Evolutionary conservation across 2,329 filamentous ascomycete species (phyloP), one percentile per base, ranked within the genome.

Genomic region (Diatrype stigma): DNA sequence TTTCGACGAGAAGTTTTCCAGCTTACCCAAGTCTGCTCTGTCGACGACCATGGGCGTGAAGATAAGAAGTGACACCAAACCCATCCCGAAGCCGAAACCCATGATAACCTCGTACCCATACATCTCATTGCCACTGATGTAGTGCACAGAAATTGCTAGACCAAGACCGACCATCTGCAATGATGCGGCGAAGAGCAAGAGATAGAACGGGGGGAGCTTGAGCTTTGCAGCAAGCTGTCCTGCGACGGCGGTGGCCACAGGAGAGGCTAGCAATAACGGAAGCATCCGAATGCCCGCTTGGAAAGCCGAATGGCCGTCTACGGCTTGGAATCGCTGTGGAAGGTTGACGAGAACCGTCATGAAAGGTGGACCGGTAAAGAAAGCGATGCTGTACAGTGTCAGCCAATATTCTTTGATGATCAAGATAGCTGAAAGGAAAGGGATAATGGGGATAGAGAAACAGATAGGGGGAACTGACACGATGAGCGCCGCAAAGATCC

Each of bases 71-170:
- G 65, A 65, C 22, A 59, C 60, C 42, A 67, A 63, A 12, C 52
- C 59, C 46, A 70, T 56, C 2, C 68, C 70, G 49, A 72, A 68
- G 1, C 70, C 69, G 19, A 69, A 62, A 8, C 68, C 70, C 56
- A 70, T 65, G 8, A 72, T 52, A 2, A 60, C 63, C 48, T 72
- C 59, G 37, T 65, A 72, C 6, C 64, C 67, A 50, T 68, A 69
- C 37, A 67, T 59, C 4, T 55, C 55, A 1, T 51, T 47, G 22
- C 53, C 46, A 5, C 49, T 52, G 11, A 52, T 54, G n/a, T 56
- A 51, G 4, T 48, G 30, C 8, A 65, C 47, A 11, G 65, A 63
- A 38, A 62, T 64, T 6, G 63, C 58, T 3, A 73, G 56, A 2
- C 66, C 67, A 11, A 71, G 55, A 5, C 69, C 70, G 10, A 70